Evolutionary conservation across 2,329 filamentous ascomycete species (phyloP).

Genomic region (Colletotrichum theobromicola): DNA sequence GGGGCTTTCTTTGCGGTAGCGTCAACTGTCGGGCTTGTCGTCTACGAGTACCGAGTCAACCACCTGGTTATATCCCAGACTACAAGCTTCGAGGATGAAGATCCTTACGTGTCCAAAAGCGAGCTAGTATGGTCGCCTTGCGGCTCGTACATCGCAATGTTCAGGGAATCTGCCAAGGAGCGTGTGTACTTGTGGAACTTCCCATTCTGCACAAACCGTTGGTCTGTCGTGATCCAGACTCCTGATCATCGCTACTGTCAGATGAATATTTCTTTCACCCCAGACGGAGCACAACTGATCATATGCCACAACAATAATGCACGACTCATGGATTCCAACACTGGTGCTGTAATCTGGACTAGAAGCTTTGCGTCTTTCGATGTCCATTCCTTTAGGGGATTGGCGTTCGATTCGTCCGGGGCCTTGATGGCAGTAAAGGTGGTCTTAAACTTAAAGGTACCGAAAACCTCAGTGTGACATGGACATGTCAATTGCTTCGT

Average conservation of each 20-base stretch:
- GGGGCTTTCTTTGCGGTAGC: not conserved
- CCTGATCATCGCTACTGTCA: fast-evolving
- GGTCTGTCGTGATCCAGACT: fast-evolving
- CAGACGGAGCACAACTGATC: not conserved
- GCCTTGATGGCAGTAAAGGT: not conserved
- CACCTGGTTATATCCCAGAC: not conserved
- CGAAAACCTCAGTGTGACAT: too few species aligned
- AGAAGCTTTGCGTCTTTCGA: fast-evolving
- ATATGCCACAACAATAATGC: not conserved
- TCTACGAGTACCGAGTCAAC: not conserved
- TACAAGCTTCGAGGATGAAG: too few species aligned
- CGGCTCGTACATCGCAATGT: fast-evolving
- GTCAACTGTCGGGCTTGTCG: not conserved
- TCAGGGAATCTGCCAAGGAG: fast-evolving
- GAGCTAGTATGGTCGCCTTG: too few species aligned
- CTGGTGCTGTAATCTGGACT: not conserved
- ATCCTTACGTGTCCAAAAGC: too few species aligned
- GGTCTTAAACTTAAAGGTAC: too few species aligned
- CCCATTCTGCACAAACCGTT: fast-evolving
- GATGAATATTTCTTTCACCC: fast-evolving
- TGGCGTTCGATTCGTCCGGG: not conserved
- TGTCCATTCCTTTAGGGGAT: too few species aligned
- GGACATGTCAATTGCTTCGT: too few species aligned
- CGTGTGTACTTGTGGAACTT: not conserved
- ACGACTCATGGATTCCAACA: not conserved